Percentiles rank a stretch among this genome's conserved stretches.
These are phyloP conservation scores for Warburgia ugandensis DNA, from an alignment of 164 flowering plant species.

Conservation along the genomic window DNA sequence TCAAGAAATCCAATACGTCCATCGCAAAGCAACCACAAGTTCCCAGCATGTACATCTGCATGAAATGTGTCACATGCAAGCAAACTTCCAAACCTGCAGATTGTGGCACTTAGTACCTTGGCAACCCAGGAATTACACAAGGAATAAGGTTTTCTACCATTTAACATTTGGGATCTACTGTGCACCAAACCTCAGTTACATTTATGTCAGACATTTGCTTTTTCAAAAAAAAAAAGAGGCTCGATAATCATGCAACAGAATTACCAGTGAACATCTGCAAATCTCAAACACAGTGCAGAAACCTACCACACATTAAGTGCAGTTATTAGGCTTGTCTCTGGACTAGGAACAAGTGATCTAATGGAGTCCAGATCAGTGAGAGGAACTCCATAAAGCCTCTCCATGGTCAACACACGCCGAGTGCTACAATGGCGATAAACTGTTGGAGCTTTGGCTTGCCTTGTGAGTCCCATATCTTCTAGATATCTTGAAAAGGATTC, in stretches of 20 bases:
- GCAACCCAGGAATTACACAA: too few species aligned
- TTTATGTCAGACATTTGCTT: too few species aligned
- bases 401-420: conserved; percentile 74
- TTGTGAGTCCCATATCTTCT: conserved; percentile 76
- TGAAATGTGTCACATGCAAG: conserved; percentile 91
- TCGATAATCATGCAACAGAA: neutral
- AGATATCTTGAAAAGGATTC: conserved; percentile 77
- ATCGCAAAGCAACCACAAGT: conserved; percentile 87
- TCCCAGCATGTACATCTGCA: conserved; percentile 99
- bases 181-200: too few species aligned
- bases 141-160: too few species aligned
- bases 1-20: conserved; percentile 97
- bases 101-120: too few species aligned
- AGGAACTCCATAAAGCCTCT: conserved; percentile 97
- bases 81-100: conserved; percentile 94
- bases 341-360: conserved; percentile 75
- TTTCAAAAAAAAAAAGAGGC: neutral
- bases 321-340: conserved; percentile 82
- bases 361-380: conserved; percentile 87
- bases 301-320: conserved; percentile 95
- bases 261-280: neutral
- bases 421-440: conserved; percentile 71
- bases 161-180: too few species aligned
- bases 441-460: conserved; percentile 89
- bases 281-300: neutral